Evolutionary conservation across 2,329 filamentous ascomycete genomes (phyloP).

Genomic region (Pseudocercospora pini-densiflorae): DNA sequence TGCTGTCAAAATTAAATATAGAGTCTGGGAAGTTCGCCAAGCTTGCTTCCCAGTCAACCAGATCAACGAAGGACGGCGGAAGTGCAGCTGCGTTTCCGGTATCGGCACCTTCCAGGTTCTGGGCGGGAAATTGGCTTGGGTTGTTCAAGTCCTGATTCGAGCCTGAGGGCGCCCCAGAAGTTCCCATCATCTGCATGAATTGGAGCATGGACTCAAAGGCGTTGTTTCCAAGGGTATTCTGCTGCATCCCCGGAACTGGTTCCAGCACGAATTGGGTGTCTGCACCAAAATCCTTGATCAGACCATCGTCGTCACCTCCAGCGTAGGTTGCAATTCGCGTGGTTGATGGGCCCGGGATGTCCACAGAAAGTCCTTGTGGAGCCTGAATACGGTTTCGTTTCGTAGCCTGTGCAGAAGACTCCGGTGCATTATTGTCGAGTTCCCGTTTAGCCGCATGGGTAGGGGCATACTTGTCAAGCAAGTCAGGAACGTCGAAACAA

Average conservation of each 20-base stretch:
- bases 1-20: background rate
- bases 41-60: constrained; percentile 9
- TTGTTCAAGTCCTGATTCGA: background rate
- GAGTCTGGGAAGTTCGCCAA: constrained; percentile 5
- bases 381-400: background rate
- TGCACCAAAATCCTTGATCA: too few relatives aligned
- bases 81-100: background rate
- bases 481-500: background rate
- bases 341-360: too few relatives aligned
- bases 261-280: background rate
- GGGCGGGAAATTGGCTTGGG: background rate
- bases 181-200: background rate
- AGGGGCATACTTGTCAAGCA: background rate
- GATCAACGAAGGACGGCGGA: background rate
- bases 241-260: background rate
- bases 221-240: background rate
- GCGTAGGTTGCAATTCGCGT: too few relatives aligned
- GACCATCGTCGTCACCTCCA: too few relatives aligned
- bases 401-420: background rate
- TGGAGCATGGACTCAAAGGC: constrained; percentile 2
- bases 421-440: background rate
- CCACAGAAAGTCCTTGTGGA: too few relatives aligned
- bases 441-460: background rate
- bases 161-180: background rate
- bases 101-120: background rate